Evolutionary conservation across 495 filamentous ascomycete species (phyloP), one percentile per base, ranked within the genome.

Genomic region (Tuber microsphaerosporum): DNA sequence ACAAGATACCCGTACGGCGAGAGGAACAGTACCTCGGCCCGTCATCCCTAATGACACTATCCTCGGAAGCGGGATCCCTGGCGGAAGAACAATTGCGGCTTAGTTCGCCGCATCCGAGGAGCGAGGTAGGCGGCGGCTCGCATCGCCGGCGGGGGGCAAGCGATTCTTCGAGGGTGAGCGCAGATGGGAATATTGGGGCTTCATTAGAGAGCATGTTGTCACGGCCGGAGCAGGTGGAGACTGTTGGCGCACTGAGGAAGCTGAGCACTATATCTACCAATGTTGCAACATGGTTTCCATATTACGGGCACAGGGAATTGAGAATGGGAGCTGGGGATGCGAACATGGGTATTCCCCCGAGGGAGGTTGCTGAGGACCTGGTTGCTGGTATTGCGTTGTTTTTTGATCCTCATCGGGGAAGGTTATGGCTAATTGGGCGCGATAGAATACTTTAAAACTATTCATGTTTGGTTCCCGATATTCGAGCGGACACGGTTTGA

Each of bases 381-480:
- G 77, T 69, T 65, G 71, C 69, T 48, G 79, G 80, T 81, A 77
- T n/a, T 34, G 20, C 37, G 39, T 43, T 44, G 3, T 43, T 20
- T 1, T 71, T 71, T 34, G 0, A 9, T 61, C 39, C 45, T 39
- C 19, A 48, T 43, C 26, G 14, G 22, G 37, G 45, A 26, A 44
- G 20, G 26, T 26, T 44, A 10, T 43, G 22, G 72, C 69, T 80
- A 73, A 81, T 73, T 51, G 7, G 74, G 26, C 26, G 37, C 31
- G 43, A 31, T 34, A 79, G 81, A 75, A 42, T 82, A 75, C 61
- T 82, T 82, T 37, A 48, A 45, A 22, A 77, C 73, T 22, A 73
- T 82, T 34, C 80, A 82, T 51, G 71, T 79, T n/a, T 82, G 81
- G 80, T 75, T 82, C 68, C 81, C 81, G 2, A 77, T 82, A 75